phyloP scores from a whole-genome alignment of 306 rosid species.

The Vicia villosa region DNA sequence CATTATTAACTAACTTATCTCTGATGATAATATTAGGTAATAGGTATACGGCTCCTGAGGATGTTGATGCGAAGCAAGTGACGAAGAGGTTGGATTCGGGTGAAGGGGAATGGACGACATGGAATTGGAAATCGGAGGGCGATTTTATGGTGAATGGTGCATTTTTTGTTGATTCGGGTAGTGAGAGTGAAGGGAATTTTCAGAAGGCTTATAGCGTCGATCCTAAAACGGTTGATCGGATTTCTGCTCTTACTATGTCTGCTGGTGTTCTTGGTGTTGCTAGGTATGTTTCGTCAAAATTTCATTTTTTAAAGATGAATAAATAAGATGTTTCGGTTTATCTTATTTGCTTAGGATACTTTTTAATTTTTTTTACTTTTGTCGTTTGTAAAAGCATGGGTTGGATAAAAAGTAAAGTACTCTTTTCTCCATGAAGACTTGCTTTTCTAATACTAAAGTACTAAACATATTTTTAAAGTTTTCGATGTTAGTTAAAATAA shows the following conservation, averaged over 20 bases:
- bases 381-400: not conserved
- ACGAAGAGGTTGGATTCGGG: constrained; percentile 69
- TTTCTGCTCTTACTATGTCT: constrained; percentile 62
- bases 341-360: too few relatives aligned
- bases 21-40: not conserved
- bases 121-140: constrained; percentile 93
- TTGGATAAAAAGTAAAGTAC: not conserved
- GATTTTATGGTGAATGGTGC: constrained; percentile 84
- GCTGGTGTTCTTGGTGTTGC: constrained; percentile 86
- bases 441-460: not conserved
- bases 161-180: constrained; percentile 70
- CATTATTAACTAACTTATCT: too few relatives aligned
- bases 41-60: constrained; percentile 57
- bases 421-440: not conserved
- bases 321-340: too few relatives aligned
- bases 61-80: constrained; percentile 68
- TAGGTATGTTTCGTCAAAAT: constrained; percentile 42
- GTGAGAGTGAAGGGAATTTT: constrained; percentile 47
- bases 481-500: not conserved
- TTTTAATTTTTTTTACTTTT: not conserved
- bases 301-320: too few relatives aligned
- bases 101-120: constrained; percentile 61
- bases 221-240: constrained; percentile 65
- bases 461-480: too few relatives aligned
- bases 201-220: constrained; percentile 74